Percentiles rank a stretch among this genome's conserved stretches.
phyloP scores from a whole-genome alignment of 2,329 filamentous ascomycete species.

The Paecilomyces variotii region DNA sequence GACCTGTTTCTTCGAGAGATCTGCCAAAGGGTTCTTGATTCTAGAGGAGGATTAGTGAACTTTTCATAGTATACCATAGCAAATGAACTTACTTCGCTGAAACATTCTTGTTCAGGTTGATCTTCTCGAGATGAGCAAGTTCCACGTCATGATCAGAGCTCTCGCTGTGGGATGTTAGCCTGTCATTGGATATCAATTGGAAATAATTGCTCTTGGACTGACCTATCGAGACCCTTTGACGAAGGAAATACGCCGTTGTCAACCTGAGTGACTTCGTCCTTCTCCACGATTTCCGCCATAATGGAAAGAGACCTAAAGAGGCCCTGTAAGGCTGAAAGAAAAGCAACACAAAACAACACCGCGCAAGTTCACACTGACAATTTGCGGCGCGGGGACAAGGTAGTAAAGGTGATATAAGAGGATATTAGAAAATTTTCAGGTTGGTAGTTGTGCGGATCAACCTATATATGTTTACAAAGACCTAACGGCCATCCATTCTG shows the following conservation, averaged over 20 bases:
- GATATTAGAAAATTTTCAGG: not conserved
- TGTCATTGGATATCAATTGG: not conserved
- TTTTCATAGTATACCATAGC: no score
- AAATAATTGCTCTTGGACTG: not conserved
- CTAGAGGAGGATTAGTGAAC: not conserved
- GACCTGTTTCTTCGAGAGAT: conserved; percentile 21
- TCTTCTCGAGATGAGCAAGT: conserved; percentile 12
- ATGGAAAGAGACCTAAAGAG: not conserved
- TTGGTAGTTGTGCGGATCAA: not conserved
- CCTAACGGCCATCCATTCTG: not conserved
- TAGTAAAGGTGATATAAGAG: not conserved
- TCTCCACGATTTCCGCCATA: not conserved
- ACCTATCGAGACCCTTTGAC: not conserved
- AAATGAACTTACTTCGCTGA: conserved; percentile 13
- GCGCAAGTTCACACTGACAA: not conserved
- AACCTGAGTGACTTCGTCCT: not conserved
- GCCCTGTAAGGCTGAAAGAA: not conserved
- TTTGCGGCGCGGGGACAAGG: not conserved
- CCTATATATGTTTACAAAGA: not conserved
- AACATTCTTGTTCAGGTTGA: conserved; percentile 19
- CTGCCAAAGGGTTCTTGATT: conserved; percentile 22
- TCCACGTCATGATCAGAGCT: not conserved
- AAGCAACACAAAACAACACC: not conserved
- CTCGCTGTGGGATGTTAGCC: not conserved
- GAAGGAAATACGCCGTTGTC: not conserved